Evolutionary conservation across 2,329 filamentous ascomycete species (phyloP).

Genomic region (Fonsecaea pugnacius): DNA sequence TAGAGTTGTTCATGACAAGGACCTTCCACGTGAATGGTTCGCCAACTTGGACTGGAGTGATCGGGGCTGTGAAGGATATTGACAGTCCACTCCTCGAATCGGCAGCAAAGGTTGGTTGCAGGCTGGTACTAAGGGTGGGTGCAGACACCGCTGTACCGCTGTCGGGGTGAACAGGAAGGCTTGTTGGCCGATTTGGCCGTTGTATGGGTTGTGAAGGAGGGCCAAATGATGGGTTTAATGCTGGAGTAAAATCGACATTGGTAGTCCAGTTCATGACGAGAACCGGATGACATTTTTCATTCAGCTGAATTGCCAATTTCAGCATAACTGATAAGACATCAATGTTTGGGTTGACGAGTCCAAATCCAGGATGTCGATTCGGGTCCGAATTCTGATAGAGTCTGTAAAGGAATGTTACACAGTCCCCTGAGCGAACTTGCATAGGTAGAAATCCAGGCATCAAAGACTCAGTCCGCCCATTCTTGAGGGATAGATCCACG

Average conservation of each 20-base stretch:
- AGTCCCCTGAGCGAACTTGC: slow-evolving; percentile 58
- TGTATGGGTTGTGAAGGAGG: slow-evolving; percentile 52
- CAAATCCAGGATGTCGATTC: slow-evolving; percentile 29
- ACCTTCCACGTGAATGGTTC: slow-evolving; percentile 60
- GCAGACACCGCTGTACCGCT: slow-evolving; percentile 20
- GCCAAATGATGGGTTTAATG: slow-evolving; percentile 53
- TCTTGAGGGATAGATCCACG: slow-evolving; percentile 52
- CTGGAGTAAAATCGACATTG: slow-evolving; percentile 54
- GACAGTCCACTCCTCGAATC: slow-evolving; percentile 45
- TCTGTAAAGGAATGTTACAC: slow-evolving; percentile 62
- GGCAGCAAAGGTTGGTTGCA: slow-evolving; percentile 19
- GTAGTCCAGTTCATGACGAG: slow-evolving; percentile 55
- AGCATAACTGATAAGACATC: slow-evolving; percentile 54
- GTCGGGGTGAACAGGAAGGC: slow-evolving; percentile 43
- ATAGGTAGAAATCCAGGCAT: slow-evolving; percentile 47
- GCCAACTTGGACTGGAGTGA: slow-evolving; percentile 53
- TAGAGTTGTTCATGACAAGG: slow-evolving; percentile 64
- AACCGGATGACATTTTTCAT: slow-evolving; percentile 48
- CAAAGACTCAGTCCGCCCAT: slow-evolving; percentile 53
- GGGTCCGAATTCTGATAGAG: slow-evolving; percentile 47
- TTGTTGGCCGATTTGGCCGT: slow-evolving; percentile 51
- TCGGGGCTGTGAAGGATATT: slow-evolving; percentile 61
- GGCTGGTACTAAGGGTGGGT: slow-evolving; percentile 27
- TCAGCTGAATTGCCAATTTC: slow-evolving; percentile 47
- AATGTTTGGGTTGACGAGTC: slow-evolving; percentile 40